Percentiles rank a stretch among this genome's conserved stretches.
Evolutionary conservation across 768 basidiomycete species (phyloP).

Genomic region (Boletus rex-veris): DNA sequence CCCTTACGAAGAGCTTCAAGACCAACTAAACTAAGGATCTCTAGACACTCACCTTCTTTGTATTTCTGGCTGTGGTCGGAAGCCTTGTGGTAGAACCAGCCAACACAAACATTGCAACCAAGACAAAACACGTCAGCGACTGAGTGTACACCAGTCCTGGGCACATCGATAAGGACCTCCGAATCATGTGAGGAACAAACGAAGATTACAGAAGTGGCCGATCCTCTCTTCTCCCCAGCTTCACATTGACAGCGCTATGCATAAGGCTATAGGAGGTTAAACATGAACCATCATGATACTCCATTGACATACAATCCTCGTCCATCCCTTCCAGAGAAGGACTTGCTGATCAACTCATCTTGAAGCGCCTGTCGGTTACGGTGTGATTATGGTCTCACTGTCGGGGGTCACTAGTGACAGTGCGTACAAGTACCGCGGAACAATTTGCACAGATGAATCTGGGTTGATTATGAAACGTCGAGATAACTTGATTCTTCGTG

Average conservation of each 20-base stretch:
- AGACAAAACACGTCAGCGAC: constrained; percentile 80
- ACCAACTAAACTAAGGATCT: background rate
- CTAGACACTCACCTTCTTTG: constrained; percentile 61
- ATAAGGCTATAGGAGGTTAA: constrained; percentile 49
- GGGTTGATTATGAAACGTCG: constrained; percentile 63
- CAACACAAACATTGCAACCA: constrained; percentile 73
- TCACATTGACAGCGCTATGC: constrained; percentile 75
- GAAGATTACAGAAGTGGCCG: constrained; percentile 59
- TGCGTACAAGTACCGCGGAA: constrained; percentile 63
- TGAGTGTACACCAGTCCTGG: constrained; percentile 74
- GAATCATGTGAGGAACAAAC: constrained; percentile 1
- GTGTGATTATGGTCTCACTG: background rate
- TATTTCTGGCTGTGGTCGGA: constrained; percentile 76
- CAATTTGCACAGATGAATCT: constrained; percentile 67
- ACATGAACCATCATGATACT: background rate
- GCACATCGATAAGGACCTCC: constrained; percentile 1
- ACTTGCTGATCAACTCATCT: constrained; percentile 81
- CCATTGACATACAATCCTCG: constrained; percentile 62
- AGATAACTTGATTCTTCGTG: constrained; percentile 55
- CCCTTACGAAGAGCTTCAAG: constrained; percentile 39
- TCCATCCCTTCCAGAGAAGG: constrained; percentile 81
- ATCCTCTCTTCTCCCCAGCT: constrained; percentile 70
- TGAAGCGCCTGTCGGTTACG: constrained; percentile 56
- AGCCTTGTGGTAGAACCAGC: constrained; percentile 83
- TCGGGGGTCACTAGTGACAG: background rate